Conservation (phyloP, 2,329 filamentous ascomycete genomes). For the Macroventuria anomochaeta region DNA sequence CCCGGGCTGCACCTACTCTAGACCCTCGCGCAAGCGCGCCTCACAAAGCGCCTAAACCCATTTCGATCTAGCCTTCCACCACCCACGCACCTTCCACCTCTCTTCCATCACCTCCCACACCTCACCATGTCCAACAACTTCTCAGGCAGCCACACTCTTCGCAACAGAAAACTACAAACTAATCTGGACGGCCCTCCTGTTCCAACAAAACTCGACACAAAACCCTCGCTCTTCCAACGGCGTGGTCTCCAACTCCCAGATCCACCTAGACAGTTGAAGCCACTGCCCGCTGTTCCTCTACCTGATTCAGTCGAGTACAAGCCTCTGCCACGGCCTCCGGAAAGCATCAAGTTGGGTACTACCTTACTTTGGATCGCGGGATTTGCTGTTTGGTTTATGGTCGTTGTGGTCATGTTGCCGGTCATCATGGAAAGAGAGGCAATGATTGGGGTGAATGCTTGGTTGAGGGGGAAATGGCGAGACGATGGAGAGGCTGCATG, state of each 20-base stretch:
- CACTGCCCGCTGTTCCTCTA: slow-evolving; percentile 19
- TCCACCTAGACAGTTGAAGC: slow-evolving; percentile 17
- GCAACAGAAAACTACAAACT: slow-evolving; percentile 1
- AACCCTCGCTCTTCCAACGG: slow-evolving; percentile 1
- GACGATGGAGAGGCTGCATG: not conserved
- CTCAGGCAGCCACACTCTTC: not conserved
- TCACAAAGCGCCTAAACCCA: no score
- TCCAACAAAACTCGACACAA: slow-evolving; percentile 6
- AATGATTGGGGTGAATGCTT: slow-evolving; percentile 35
- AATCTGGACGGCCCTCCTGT: not conserved
- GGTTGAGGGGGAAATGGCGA: slow-evolving; percentile 19
- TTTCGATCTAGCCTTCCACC: not conserved
- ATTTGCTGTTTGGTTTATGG: slow-evolving; percentile 32
- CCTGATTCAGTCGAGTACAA: slow-evolving; percentile 2
- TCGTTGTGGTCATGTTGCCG: slow-evolving; percentile 34
- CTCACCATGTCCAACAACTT: not conserved
- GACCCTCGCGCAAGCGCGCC: no score
- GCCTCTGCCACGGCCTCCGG: slow-evolving; percentile 24
- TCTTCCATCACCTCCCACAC: not conserved
- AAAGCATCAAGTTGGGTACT: not conserved
- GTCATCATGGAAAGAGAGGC: slow-evolving; percentile 38
- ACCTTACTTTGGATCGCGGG: slow-evolving; percentile 25
- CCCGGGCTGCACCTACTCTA: not conserved
- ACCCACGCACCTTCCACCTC: not conserved
- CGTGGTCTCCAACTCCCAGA: not conserved